Percentiles rank a stretch among this genome's conserved stretches.
Evolutionary conservation across 306 rosid species (phyloP).

Genomic region (Cercis canadensis): DNA sequence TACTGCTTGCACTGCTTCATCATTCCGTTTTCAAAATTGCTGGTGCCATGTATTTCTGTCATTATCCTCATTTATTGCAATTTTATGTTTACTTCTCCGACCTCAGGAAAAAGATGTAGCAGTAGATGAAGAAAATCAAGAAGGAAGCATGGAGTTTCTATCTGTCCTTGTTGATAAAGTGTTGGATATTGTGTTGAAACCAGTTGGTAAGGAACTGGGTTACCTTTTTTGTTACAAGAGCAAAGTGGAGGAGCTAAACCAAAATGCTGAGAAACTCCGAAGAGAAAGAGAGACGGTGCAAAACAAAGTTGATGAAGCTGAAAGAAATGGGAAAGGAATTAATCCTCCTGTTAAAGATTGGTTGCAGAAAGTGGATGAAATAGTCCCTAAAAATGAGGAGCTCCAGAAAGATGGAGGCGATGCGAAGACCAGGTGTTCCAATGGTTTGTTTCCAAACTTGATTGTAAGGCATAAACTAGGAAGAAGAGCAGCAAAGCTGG

Average conservation of each 20-base stretch:
- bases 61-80: not conserved
- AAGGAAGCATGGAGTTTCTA: not conserved
- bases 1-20: too few species aligned
- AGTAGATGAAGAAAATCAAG: not conserved
- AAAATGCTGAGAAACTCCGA: not conserved
- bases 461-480: slow-evolving; percentile 26
- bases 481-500: too few species aligned
- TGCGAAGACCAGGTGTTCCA: too few species aligned
- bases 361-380: too few species aligned
- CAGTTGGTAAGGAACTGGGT: not conserved
- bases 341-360: too few species aligned
- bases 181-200: not conserved
- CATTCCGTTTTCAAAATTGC: not conserved
- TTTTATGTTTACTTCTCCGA: not conserved
- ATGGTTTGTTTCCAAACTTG: too few species aligned
- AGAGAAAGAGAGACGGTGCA: too few species aligned
- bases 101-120: not conserved
- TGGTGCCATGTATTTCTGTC: not conserved
- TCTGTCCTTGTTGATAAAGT: not conserved
- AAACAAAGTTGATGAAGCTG: too few species aligned
- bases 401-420: too few species aligned
- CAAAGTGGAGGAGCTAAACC: not conserved
- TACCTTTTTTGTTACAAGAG: not conserved
- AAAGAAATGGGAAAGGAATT: too few species aligned
- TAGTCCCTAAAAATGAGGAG: too few species aligned